Evolutionary conservation across 148 eudicot genomes (phyloP).

Genomic region (Camellia sinensis): DNA sequence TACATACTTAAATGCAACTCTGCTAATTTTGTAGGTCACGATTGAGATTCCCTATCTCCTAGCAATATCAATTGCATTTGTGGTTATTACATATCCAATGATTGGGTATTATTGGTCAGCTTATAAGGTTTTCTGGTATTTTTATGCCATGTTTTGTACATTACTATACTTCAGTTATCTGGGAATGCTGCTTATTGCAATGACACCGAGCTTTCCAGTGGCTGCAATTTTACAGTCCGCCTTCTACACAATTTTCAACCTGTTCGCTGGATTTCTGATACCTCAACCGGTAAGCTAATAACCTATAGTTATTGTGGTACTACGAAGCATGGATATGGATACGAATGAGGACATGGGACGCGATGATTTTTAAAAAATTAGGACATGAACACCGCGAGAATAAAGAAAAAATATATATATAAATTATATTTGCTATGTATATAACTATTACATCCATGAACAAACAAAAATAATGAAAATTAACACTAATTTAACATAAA

Average conservation of each 20-base stretch:
- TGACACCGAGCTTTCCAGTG: constrained; percentile 64
- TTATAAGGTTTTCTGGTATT: constrained; percentile 71
- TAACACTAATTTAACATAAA: no score
- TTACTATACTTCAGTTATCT: constrained; percentile 61
- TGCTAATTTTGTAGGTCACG: constrained; percentile 43
- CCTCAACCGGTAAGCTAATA: constrained; percentile 64
- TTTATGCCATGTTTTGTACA: constrained; percentile 66
- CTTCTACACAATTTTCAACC: constrained; percentile 52
- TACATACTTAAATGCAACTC: background rate
- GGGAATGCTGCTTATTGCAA: constrained; percentile 72
- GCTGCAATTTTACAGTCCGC: constrained; percentile 57
- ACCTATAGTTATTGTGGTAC: background rate
- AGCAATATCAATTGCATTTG: constrained; percentile 40
- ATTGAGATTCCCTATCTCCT: constrained; percentile 79
- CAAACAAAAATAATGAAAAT: no score
- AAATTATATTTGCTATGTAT: no score
- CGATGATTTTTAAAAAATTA: no score
- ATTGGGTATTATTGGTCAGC: constrained; percentile 67
- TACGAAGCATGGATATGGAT: no score
- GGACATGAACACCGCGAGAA: background rate
- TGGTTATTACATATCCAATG: constrained; percentile 74
- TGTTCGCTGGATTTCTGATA: constrained; percentile 66
- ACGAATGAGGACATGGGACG: no score
- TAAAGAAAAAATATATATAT: background rate
- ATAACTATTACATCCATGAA: no score